A percentile compares a stretch with the other conserved stretches of the same genome.
These are phyloP conservation scores for Rhodotorula sphaerocarpa DNA, from an alignment of 768 basidiomycete species.

Conservation along the genomic window DNA sequence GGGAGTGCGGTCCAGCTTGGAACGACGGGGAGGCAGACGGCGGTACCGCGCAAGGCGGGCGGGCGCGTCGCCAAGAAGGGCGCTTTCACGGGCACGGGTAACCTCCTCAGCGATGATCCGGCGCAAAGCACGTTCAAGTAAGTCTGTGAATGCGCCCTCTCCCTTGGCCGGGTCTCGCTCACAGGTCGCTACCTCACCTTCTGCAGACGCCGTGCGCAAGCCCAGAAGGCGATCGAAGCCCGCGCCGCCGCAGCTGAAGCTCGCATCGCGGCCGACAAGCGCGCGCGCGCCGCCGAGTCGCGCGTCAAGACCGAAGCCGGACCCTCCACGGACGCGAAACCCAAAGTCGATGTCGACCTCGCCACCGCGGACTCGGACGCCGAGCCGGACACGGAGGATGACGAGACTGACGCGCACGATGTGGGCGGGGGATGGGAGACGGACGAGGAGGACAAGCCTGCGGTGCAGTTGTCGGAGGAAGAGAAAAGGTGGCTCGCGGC, in stretches of 20 bases:
- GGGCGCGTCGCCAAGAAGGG: slow-evolving; percentile 19
- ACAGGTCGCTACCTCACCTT: too few relatives aligned
- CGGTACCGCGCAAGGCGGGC: slow-evolving; percentile 18
- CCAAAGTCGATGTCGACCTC: not conserved
- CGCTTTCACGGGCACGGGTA: slow-evolving; percentile 20
- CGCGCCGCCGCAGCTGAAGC: slow-evolving; percentile 12
- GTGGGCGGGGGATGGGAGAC: not conserved
- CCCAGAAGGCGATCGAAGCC: slow-evolving; percentile 5
- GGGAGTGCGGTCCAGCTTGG: slow-evolving; percentile 15
- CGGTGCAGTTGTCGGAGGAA: not conserved
- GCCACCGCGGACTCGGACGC: not conserved
- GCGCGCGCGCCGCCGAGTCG: not conserved
- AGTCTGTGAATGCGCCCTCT: not conserved
- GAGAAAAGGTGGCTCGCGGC: not conserved
- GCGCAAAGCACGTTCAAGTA: slow-evolving; percentile 23
- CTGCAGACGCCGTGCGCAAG: not conserved
- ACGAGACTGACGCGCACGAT: not conserved
- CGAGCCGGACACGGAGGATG: not conserved
- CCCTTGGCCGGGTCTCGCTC: too few relatives aligned
- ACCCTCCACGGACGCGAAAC: not conserved
- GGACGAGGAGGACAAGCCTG: slow-evolving; percentile 8
- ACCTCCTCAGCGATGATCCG: slow-evolving; percentile 8
- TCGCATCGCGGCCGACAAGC: not conserved
- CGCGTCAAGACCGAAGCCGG: not conserved
- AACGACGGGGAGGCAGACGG: slow-evolving; percentile 28